Evolutionary conservation across 2,329 filamentous ascomycete species (phyloP), one percentile per base, ranked within the genome.

Genomic region (Penicillium sp.): DNA sequence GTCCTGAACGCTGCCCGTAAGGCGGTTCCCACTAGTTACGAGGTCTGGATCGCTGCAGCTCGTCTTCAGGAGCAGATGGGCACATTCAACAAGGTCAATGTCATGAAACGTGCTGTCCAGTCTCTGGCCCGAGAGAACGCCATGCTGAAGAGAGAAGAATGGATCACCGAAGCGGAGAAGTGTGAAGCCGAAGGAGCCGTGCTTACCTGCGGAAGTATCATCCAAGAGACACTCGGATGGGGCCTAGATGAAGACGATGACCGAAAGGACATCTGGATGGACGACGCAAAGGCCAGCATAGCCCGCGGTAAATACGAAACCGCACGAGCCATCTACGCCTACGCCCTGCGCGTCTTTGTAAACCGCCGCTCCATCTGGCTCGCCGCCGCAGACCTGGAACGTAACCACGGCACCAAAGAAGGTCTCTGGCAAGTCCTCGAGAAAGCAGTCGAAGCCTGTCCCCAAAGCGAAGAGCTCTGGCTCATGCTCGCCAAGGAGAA

Each of bases 101-200:
- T 97, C 49, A 96, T 99, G 88, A 92, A 93, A 68, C 87, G 89
- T 75, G 93, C 89, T 37, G 83, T 96, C 28, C 89, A 95, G 64
- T 84, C 90, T 16, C 78, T 99, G 28, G 89, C 86, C 31, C 89
- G 90, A 63, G 90, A 95, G 64, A 91, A 88, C 25, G 92, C 93
- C 10, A 99, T 99, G 95, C 82, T 93, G 33, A 95, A 95, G 71
- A 86, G 95, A 34, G 93, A 99, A 67, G 91, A 96, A 60, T 99
- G 93, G 93, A 95, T 99, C 45, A 79, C 82, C 4, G 90, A 97
- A 69, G 95, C 93, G 0, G 93, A 99, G 69, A 88, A 88, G 56
- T 97, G 92, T 65, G 93, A 99, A 70, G 86, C 89, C 49, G 93
- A 97, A 67, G 91, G 89, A 6, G 90, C 91, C 13, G 77, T 88